Evolutionary conservation across 2,329 filamentous ascomycete species (phyloP), one percentile per base, ranked within the genome.

Genomic region (Cercospora citrullina): DNA sequence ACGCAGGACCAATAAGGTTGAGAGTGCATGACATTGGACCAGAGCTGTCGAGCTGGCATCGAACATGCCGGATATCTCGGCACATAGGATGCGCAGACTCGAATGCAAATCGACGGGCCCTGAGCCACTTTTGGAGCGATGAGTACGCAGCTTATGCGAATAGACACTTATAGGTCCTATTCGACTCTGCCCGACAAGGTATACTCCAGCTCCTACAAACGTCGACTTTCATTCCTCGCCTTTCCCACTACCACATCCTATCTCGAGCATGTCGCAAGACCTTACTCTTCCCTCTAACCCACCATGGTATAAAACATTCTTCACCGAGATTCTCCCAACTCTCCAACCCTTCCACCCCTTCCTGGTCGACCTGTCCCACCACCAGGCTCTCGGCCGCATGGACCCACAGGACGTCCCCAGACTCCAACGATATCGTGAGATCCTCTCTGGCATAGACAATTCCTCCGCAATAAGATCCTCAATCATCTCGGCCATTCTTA

Each of bases 31-130:
- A 30, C 48, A 55, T 51, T 51, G 4, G 18, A 12, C 10, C 45
- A 51, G 45, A 51, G 45, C 18, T 14, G 9, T 51, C 45, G 23
- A 55, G 21, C 23, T 26, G 23, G 9, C 48, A 55, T 55, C 48
- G 28, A 55, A 55, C 48, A 30, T 30, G 48, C 48, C 48, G 48
- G 48, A 30, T 55, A 55, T 55, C 48, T 55, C 48, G 48, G 48
- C 48, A 55, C 48, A 16, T 28, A 55, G 48, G 48, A 14, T 23
- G 23, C 48, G 48, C 12, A 30, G 48, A 26, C 23, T 55, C 48
- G 14, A 26, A 53, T 28, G 48, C 14, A 26, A 23, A 53, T 53
- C 48, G 14, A 53, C 48, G 10, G 4, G 12, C 14, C 48, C 12
- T 23, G 18, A 8, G 23, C 14, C 36, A 39, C 23, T 53, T 26